Base-by-base conservation (phyloP, 1,284 basidiomycete species). In the Inonotus hispidus region DNA sequence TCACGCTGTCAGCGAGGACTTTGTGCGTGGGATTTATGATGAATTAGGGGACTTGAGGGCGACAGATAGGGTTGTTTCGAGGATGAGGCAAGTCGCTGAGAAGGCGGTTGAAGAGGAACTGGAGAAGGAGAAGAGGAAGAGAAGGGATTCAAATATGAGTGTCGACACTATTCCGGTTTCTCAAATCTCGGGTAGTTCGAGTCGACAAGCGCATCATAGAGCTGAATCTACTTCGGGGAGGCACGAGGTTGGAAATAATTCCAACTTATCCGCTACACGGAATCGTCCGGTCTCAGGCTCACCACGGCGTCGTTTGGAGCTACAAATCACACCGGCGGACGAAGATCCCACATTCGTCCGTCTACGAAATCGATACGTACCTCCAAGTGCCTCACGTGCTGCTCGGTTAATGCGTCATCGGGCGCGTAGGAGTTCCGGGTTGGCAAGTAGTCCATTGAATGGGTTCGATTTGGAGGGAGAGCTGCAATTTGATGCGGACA, bases 331-430 rank as follows among this genome's bases (percentile, higher is more conserved):
- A 10, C 62, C 62, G 37, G 59, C 62, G 13, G 47, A 56, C n/a
- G 54, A 50, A 37, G 62, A 60, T 29, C 25, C 32, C n/a, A 23
- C 41, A 2, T 27, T 56, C 43, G 35, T 21, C 10, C 59, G 52
- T 6, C 27, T 53, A 29, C 45, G 52, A 19, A 50, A 49, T 32
- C 37, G 14, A 23, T 64, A 60, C 23, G 39, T 45, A 6, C 62
- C 62, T 16, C 62, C 62, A 19, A 56, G 58, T 29, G n/a, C 58
- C n/a, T 60, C 58, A n/a, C 52, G 62, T 7, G 62, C 62, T 10
- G 53, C 53, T n/a, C 23, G 47, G 7, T 52, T 56, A 29, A 46
- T 56, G 11, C 41, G 58, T 5, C 16, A 45, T 19, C 60, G 56
- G 29, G 35, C 43, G n/a, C 41, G 55, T 14, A 21, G 46, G 27